phyloP scores from a whole-genome alignment of 352 stramenopile genomes.

The Sclerospora graminicola region DNA sequence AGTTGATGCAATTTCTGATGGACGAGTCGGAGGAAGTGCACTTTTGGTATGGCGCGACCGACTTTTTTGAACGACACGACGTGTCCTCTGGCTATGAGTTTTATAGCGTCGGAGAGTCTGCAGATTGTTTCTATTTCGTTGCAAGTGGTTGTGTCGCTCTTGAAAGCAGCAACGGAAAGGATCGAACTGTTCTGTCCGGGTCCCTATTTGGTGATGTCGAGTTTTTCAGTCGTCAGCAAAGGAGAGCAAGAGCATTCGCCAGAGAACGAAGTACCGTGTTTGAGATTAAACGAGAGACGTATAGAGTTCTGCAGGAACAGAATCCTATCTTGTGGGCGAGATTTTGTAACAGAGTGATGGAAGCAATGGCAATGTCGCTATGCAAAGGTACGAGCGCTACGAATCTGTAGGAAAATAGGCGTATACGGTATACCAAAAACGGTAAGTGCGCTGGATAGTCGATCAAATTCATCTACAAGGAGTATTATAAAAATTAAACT shows the following conservation, averaged over 20 bases:
- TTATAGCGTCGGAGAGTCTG: constrained; percentile 52
- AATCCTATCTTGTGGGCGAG: constrained; percentile 54
- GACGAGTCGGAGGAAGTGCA: constrained; percentile 56
- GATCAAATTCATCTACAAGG: too few relatives aligned
- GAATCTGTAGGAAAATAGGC: too few relatives aligned
- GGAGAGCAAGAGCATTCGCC: constrained; percentile 47
- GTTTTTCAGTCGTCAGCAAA: constrained; percentile 68
- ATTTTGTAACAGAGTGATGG: constrained; percentile 74
- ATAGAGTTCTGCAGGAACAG: constrained; percentile 51
- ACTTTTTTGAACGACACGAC: constrained; percentile 48
- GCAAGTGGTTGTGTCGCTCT: constrained; percentile 56
- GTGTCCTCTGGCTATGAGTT: constrained; percentile 56
- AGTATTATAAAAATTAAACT: too few relatives aligned
- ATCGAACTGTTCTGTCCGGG: constrained; percentile 56
- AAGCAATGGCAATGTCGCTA: constrained; percentile 61
- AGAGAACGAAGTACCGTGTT: constrained; percentile 53
- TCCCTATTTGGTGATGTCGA: constrained; percentile 84
- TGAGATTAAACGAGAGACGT: constrained; percentile 51
- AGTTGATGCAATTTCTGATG: constrained; percentile 73
- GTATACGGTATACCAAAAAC: too few relatives aligned
- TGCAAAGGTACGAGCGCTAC: too few relatives aligned
- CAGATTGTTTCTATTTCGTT: constrained; percentile 69
- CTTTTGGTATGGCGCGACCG: constrained; percentile 53
- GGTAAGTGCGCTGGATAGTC: too few relatives aligned
- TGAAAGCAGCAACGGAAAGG: constrained; percentile 69